phyloP scores from a whole-genome alignment of 768 basidiomycete genomes.

The Lentinula raphanica region DNA sequence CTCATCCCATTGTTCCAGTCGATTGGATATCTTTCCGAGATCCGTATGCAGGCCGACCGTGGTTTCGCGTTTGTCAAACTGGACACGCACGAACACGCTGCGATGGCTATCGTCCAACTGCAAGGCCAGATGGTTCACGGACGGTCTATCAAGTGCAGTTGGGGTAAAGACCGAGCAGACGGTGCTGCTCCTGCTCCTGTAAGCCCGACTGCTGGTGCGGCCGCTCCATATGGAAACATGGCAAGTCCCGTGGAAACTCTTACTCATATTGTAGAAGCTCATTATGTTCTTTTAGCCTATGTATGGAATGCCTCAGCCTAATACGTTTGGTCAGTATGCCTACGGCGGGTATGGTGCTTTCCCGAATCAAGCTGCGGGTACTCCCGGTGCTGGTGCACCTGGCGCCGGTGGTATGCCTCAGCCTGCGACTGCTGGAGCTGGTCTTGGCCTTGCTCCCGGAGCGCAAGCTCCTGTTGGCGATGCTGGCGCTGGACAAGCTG shows the following conservation, averaged over 20 bases:
- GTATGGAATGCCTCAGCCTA: conserved; percentile 87
- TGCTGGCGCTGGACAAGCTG: conserved; percentile 48
- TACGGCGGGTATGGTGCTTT: conserved; percentile 73
- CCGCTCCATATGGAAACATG: conserved; percentile 74
- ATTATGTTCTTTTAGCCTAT: conserved; percentile 51
- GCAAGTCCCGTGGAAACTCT: conserved; percentile 36
- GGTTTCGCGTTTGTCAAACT: conserved; percentile 99
- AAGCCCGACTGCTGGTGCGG: conserved; percentile 55
- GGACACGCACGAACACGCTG: conserved; percentile 97
- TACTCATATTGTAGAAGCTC: conserved; percentile 6
- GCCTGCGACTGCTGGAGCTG: conserved; percentile 48
- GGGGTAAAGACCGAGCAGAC: conserved; percentile 94
- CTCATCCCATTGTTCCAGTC: conserved; percentile 97
- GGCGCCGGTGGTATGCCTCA: conserved; percentile 59
- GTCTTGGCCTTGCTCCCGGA: conserved; percentile 49
- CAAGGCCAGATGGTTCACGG: conserved; percentile 98
- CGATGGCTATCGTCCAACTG: conserved; percentile 94
- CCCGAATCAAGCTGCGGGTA: conserved; percentile 51
- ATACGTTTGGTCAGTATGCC: conserved; percentile 72
- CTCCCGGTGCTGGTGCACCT: conserved; percentile 41
- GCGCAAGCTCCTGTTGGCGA: conserved; percentile 55
- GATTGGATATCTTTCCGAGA: conserved; percentile 97
- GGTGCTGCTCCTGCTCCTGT: conserved; percentile 55
- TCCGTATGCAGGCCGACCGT: conserved; percentile 98
- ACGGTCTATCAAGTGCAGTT: conserved; percentile 95